A percentile compares a stretch with the other conserved stretches of the same genome.
Conservation (phyloP, 1,139 yeast species). For the Candida sanyaensis region DNA sequence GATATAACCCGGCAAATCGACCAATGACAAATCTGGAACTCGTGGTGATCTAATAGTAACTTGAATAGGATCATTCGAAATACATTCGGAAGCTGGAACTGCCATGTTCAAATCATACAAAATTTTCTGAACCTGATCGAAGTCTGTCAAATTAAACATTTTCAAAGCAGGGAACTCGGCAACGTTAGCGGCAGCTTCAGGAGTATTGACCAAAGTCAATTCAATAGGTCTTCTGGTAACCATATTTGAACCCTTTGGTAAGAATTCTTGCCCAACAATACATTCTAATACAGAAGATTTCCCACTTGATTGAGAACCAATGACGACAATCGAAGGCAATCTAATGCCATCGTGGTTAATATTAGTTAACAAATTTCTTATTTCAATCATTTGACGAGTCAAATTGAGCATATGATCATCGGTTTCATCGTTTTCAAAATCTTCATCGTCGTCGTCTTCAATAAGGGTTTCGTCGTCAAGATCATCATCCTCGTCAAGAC, state of each 20-base stretch:
- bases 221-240: conserved; percentile 96
- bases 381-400: conserved; percentile 96
- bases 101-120: conserved; percentile 88
- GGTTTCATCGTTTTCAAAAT: conserved; percentile 51
- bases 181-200: conserved; percentile 76
- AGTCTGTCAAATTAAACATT: conserved; percentile 80
- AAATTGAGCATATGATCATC: conserved; percentile 80
- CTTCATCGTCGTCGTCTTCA: conserved; percentile 40
- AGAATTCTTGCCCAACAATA: conserved; percentile 90
- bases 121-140: conserved; percentile 81
- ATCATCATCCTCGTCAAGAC: conserved; percentile 25
- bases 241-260: conserved; percentile 95
- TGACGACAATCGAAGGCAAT: conserved; percentile 92
- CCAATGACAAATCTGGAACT: conserved; percentile 91
- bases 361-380: conserved; percentile 72
- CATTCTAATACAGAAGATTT: conserved; percentile 93
- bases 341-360: conserved; percentile 81
- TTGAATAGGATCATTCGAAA: conserved; percentile 90
- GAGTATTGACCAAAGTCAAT: conserved; percentile 85
- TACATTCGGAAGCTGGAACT: conserved; percentile 82
- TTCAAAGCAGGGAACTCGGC: conserved; percentile 95
- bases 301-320: conserved; percentile 97
- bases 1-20: conserved; percentile 96
- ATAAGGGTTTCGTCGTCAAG: conserved; percentile 30
- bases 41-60: conserved; percentile 86